These are phyloP conservation scores for Cutaneotrichosporon sp. DNA, from an alignment of 1,284 basidiomycete genomes.

Conservation along the genomic window DNA sequence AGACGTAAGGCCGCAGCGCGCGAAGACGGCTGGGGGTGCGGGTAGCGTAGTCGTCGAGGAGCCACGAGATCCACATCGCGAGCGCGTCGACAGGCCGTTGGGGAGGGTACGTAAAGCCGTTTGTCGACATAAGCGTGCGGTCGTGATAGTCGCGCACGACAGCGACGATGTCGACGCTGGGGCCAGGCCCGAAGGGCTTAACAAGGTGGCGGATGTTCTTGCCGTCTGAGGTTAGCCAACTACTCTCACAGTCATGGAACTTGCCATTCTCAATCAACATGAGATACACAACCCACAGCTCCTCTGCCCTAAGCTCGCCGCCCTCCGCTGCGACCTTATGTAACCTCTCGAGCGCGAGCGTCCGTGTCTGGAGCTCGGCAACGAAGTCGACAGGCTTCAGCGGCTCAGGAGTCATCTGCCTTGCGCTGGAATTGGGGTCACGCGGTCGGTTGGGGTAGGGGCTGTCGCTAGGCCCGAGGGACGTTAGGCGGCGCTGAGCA, in stretches of 20 bases:
- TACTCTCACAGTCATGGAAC: slow-evolving; percentile 16
- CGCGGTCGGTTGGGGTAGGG: not conserved
- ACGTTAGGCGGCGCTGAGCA: slow-evolving; percentile 58
- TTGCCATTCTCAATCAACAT: slow-evolving; percentile 67
- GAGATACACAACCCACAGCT: slow-evolving; percentile 62
- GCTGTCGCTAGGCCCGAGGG: slow-evolving; percentile 1
- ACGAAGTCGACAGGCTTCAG: slow-evolving; percentile 21
- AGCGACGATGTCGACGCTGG: slow-evolving; percentile 29
- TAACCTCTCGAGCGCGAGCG: slow-evolving; percentile 33
- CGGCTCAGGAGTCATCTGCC: not conserved
- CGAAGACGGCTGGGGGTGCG: slow-evolving; percentile 15
- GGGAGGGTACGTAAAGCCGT: slow-evolving; percentile 46
- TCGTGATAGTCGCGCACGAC: slow-evolving; percentile 13
- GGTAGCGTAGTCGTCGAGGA: slow-evolving; percentile 48
- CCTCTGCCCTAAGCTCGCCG: slow-evolving; percentile 29
- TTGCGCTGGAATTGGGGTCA: not conserved
- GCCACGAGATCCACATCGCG: slow-evolving; percentile 55
- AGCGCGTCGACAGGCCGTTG: slow-evolving; percentile 50
- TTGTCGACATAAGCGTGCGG: slow-evolving; percentile 6
- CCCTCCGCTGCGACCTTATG: not conserved
- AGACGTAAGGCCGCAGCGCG: slow-evolving; percentile 51
- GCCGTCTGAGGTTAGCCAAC: slow-evolving; percentile 56
- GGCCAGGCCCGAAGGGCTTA: slow-evolving; percentile 48
- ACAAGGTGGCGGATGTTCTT: slow-evolving; percentile 65
- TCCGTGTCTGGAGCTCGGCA: slow-evolving; percentile 42